Base-by-base conservation (phyloP, 345 rosid genomes). In the Reutealis trisperma region DNA sequence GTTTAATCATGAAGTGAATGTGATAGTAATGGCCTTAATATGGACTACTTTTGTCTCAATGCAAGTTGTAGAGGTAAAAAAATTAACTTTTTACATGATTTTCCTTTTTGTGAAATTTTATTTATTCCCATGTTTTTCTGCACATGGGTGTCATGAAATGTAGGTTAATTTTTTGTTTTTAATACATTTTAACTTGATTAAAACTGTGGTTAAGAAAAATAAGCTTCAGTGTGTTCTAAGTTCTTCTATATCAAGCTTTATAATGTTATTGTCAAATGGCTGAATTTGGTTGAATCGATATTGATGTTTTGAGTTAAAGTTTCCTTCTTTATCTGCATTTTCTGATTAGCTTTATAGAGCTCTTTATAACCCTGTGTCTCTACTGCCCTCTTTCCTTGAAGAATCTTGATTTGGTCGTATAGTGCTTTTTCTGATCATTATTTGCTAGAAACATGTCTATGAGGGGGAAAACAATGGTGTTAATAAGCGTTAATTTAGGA, bases 11-110 rank as follows among this genome's bases (percentile, higher is more conserved):
- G 63, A 54, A 30, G 32, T 52, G 63, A 30, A n/a, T 59, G 47
- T 22, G 75, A 24, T 44, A 44, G 42, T 60, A 61, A 51, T 52
- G 73, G 44, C 73, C 44, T 10, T 42, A 42, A 15, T 67, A 5
- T 69, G 55, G n/a, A 49, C 2, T 68, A 7, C 19, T 69, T 69
- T 47, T 51, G 67, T 60, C 42, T 65, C 22, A 71, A 37, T 51
- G 42, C 5, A 19, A 25, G 27, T 42, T 72, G 2, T 25, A 57
- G 67, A 65, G 72, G 51, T 47, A 45, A 5, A 24, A 32, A 75
- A 34, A 73, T 66, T n/a, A 13, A 78, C 14, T 45, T 42, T 37
- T 0, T 66, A 27, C 6, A 27, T 47, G 8, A 12, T 42, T 63
- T 34, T 47, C 27, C 8, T 10, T 41, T 1, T 27, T 7, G 6